Base-by-base conservation (phyloP, 495 filamentous ascomycete species). In the Annulohypoxylon nitens region DNA sequence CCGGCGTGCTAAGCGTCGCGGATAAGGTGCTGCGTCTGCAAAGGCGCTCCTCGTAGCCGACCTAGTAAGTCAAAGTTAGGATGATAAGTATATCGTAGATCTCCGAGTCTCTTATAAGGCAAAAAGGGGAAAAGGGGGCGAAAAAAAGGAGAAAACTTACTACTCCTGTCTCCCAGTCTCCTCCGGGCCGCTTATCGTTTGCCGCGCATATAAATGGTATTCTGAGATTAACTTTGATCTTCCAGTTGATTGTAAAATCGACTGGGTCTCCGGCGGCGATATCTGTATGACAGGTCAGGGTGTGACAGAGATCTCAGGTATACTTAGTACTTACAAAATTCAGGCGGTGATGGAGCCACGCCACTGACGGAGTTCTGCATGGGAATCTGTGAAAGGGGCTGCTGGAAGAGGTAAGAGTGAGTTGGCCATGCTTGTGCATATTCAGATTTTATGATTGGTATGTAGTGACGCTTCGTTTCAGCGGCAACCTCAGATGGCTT, bases 121-220 rank as follows among this genome's bases (percentile, higher is more conserved):
- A n/a, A n/a, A n/a, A n/a, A n/a, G 1, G 12, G 4, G 4, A 43
- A 43, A 14, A 30, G 25, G 25, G 36, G 18, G 37, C 10, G 41
- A 55, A 51, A 14, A 12, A 51, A 14, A 12, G 33, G 16, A 63
- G 50, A 11, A 8, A 8, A 57, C 67, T 63, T 4, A 75, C 64
- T 34, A 86, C 83, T 26, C 90, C 90, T 4, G 90, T 91, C 71
- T 93, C 91, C 92, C 92, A 94, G 67, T 93, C 92, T 2, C 92
- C 92, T 0, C 92, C 92, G 0, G 92, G 83, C 34, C 91, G 84
- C 70, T 89, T 91, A 75, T 94, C 92, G 76, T 93, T 90, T 10
- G 92, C 91, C 57, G 90, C 88, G 73, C 91, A 93, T 65, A 94
- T 88, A 37, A 93, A 89, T 5, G 91, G 89, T 61, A 94, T 87